Evolutionary conservation across 2,329 filamentous ascomycete genomes (phyloP), one percentile per base, ranked within the genome.

Genomic region (Dothistroma pini): DNA sequence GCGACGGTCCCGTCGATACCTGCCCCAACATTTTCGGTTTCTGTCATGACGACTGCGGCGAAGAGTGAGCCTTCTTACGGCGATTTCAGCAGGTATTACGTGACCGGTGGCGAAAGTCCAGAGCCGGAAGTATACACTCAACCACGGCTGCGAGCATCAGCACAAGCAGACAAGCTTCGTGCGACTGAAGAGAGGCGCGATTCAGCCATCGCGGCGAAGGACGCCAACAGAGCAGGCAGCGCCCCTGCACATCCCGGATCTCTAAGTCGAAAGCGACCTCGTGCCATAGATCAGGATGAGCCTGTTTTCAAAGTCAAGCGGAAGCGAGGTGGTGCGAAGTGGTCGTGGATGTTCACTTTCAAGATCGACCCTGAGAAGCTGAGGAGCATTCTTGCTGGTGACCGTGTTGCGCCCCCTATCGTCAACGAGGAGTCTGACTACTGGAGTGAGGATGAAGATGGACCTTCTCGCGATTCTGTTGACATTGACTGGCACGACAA

Each of bases 311-410:
- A 16, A 31, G 31, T 53, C 25, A 53, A 53, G 51, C 51, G 51
- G 31, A 53, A 35, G 31, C 25, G 31, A 12, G 51, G 51, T 21
- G 51, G 51, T 29, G 51, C 51, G 12, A 53, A 53, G 31, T 53
- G 51, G 51, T 53, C 51, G 21, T 53, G 51, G 51, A 32, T 32
- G 51, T 32, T 53, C 51, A 53, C 51, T 32, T 53, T 53, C 51
- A 53, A 35, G 51, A 11, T 53, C 14, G 51, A 53, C 19, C 51
- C 51, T 8, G 51, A 53, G 25, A 53, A 53, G 51, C 31, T 53
- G 25, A 34, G 51, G 31, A 53, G 31, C 16, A 53, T 53, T 21
- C 31, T 35, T 10, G 51, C 51, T 35, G 51, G 51, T 11, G 51
- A 53, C 35, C 51, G 31, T 32, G 51, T 53, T 32, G 51, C 51